Percentiles rank a stretch among this genome's conserved stretches.
Evolutionary conservation across 495 filamentous ascomycete genomes (phyloP).

Genomic region (Sphaerosporella brunnea): DNA sequence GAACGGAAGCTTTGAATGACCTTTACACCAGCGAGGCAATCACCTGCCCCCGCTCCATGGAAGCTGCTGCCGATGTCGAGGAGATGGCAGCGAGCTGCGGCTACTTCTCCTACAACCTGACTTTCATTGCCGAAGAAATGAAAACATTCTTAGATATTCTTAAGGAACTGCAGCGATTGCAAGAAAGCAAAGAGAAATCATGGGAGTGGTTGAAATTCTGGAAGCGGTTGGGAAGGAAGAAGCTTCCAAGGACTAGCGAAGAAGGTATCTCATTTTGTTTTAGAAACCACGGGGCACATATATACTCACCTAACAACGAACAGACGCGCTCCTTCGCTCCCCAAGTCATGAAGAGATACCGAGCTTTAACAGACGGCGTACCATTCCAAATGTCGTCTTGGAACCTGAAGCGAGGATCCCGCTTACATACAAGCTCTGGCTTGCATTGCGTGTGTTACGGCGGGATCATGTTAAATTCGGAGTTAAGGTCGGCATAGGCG

Average conservation of each 20-base stretch:
- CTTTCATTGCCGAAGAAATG: constrained; percentile 81
- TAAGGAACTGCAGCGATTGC: constrained; percentile 51
- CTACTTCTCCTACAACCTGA: constrained; percentile 77
- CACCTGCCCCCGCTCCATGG: constrained; percentile 39
- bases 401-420: constrained; percentile 35
- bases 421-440: constrained; percentile 40
- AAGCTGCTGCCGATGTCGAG: constrained; percentile 81
- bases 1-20: constrained; percentile 53
- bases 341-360: neutral
- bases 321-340: neutral
- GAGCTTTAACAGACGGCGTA: constrained; percentile 15
- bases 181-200: constrained; percentile 38
- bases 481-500: constrained; percentile 80
- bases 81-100: constrained; percentile 92
- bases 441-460: constrained; percentile 38
- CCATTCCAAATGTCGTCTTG: constrained; percentile 17
- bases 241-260: neutral
- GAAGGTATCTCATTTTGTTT: constrained; percentile 8
- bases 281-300: no score
- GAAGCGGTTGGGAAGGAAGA: constrained; percentile 28
- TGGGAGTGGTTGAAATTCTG: constrained; percentile 87
- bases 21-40: constrained; percentile 64
- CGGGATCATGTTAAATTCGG: constrained; percentile 61
- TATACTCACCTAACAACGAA: no score
- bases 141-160: constrained; percentile 62